phyloP scores from a whole-genome alignment of 108 stramenopile species.

The Nannochloropsis oceanica region DNA sequence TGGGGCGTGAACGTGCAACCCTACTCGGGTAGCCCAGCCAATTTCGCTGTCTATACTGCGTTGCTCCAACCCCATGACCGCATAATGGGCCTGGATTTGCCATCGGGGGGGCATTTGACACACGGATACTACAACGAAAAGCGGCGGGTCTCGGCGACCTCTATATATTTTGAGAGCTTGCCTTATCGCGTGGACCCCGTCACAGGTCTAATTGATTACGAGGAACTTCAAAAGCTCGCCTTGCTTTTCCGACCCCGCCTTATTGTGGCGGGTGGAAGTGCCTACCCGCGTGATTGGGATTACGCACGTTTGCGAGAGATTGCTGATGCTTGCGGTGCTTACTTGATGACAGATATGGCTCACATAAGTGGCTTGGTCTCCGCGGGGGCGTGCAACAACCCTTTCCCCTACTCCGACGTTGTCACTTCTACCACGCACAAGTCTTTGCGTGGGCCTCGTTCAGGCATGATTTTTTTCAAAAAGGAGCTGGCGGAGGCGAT shows the following conservation, averaged over 20 bases:
- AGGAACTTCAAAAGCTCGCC: conserved; percentile 75
- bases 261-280: conserved; percentile 95
- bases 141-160: conserved; percentile 28
- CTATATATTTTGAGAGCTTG: conserved; percentile 92
- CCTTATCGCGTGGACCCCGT: conserved; percentile 92
- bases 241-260: conserved; percentile 91
- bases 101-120: conserved; percentile 89
- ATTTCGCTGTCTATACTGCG: conserved; percentile 97
- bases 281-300: conserved; percentile 95
- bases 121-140: conserved; percentile 59
- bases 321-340: conserved; percentile 48
- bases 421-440: conserved; percentile 99
- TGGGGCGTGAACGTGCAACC: conserved; percentile 68
- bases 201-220: conserved; percentile 93
- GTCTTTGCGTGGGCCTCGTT: conserved; percentile 94
- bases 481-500: conserved; percentile 47
- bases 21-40: conserved; percentile 92
- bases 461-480: conserved; percentile 98
- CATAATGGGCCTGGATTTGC: conserved; percentile 94
- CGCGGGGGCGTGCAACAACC: conserved; percentile 82
- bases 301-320: conserved; percentile 86
- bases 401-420: conserved; percentile 94
- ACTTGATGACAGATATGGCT: conserved; percentile 97
- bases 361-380: conserved; percentile 97
- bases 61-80: conserved; percentile 95